Base-by-base conservation (phyloP, 2,329 filamentous ascomycete genomes). In the Apiospora sp. region DNA sequence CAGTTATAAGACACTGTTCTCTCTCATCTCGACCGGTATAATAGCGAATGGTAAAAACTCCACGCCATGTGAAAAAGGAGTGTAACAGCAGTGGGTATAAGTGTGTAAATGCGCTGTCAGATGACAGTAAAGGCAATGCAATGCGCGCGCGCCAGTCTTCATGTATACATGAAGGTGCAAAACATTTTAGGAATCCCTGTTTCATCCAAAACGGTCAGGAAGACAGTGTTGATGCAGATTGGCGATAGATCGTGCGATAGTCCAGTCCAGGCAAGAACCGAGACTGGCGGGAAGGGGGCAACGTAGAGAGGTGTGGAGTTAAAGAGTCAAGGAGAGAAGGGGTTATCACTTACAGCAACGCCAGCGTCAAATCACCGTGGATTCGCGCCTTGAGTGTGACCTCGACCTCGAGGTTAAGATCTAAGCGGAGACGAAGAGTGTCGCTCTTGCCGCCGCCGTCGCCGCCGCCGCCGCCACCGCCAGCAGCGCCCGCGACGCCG, bases 371-470 rank as follows among this genome's bases (percentile, higher is more conserved):
- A 85, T 97, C 94, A 80, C 94, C 94, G 77, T 95, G 91, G 77
- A 96, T 95, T 83, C 92, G 92, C 30, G 94, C 94, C 87, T 96
- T 96, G 73, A 96, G 88, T 78, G 95, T 92, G 75, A 96, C 93
- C 82, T 96, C 94, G 71, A 96, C 89, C 78, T 96, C 94, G 73
- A 96, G 86, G 82, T 96, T 96, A 74, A 95, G 87, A 79, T 96
- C 94, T 24, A 96, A 85, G 68, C 92, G 88, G 78, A 96, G 83
- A 79, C 92, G 91, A 79, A 95, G 84, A 37, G 93, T 93, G 77
- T 95, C 80, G 71, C 80, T 81, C 58, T 78, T 82, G 48, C 73
- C 77, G 14, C 76, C 74, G 71, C 80, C 81, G 61, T 78, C 83
- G 37, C 73, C 77, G 6, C 76, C 77, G 6, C 76, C 74, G 51